phyloP scores from a whole-genome alignment of 2,329 filamentous ascomycete species.

The Penicillium occitanis region DNA sequence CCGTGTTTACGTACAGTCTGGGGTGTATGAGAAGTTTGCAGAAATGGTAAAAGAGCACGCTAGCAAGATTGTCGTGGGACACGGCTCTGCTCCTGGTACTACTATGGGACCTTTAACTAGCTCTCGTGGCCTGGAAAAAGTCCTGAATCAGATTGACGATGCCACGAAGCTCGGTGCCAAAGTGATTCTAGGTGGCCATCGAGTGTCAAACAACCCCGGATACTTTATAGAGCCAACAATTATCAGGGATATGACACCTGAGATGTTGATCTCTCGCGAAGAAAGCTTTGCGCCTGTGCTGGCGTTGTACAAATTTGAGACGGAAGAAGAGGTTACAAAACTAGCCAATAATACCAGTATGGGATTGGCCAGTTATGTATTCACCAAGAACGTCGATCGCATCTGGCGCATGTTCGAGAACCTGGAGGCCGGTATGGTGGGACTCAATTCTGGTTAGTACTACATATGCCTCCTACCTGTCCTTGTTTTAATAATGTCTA shows the following conservation, averaged over 20 bases:
- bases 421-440: constrained; percentile 69
- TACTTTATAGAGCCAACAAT: constrained; percentile 72
- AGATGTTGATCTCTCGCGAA: constrained; percentile 60
- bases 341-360: constrained; percentile 63
- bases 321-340: constrained; percentile 62
- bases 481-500: not conserved
- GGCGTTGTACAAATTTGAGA: constrained; percentile 64
- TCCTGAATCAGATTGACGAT: constrained; percentile 60
- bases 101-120: constrained; percentile 64
- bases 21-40: constrained; percentile 54
- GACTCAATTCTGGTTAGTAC: constrained; percentile 59
- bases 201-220: constrained; percentile 52
- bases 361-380: constrained; percentile 66
- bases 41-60: constrained; percentile 55
- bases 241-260: constrained; percentile 57
- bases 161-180: constrained; percentile 63
- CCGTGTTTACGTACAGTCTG: constrained; percentile 46
- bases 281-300: constrained; percentile 67
- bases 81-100: constrained; percentile 55
- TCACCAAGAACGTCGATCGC: constrained; percentile 67
- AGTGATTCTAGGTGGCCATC: constrained; percentile 60
- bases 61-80: constrained; percentile 57
- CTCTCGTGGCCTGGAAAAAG: constrained; percentile 57
- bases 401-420: constrained; percentile 66
- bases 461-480: not conserved